Evolutionary conservation across 2,329 filamentous ascomycete species (phyloP), one percentile per base, ranked within the genome.

Genomic region (Paecilomyces sp.): DNA sequence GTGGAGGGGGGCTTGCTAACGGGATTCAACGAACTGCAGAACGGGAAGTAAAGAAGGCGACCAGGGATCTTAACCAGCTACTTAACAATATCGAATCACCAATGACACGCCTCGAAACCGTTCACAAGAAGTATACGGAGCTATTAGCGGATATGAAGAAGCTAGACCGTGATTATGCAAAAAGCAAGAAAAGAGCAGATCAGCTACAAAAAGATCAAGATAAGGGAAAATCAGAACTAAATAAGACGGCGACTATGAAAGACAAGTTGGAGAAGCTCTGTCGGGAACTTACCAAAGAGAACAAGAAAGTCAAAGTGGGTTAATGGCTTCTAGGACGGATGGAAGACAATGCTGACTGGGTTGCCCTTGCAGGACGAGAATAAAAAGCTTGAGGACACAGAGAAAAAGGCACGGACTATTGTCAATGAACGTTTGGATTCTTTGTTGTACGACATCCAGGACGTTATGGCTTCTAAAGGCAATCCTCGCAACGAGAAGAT

Each of bases 191-290:
- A 76, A 88, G 92, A 25, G 91, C 90, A 28, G 94, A 99, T 73
- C 89, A 91, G 70, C 77, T 99, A 58, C 94, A 99, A 75, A 99
- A 97, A 74, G 94, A 99, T 70, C 95, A 96, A 74, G 94, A 99
- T 72, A 87, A 90, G 66, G 89, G 89, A 60, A 87, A 92, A 67
- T 89, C 88, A 54, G 94, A 99, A 73, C 81, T 96, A 59, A 93
- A 87, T 77, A 96, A 96, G 77, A 93, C 92, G 24, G 88, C 90
- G 22, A 89, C 88, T 1, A 85, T 97, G 72, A 97, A 96, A 75
- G 92, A 97, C 74, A 97, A 97, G 77, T 81, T 99, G 54, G 94
- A 99, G 77, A 99, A 97, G 73, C 81, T 99, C 33, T 97, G 92
- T 69, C 83, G 94, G 59, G 94, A 99, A 75, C 83, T 99, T 58